Evolutionary conservation across 306 rosid genomes (phyloP).

Genomic region (Glycyrrhiza uralensis): DNA sequence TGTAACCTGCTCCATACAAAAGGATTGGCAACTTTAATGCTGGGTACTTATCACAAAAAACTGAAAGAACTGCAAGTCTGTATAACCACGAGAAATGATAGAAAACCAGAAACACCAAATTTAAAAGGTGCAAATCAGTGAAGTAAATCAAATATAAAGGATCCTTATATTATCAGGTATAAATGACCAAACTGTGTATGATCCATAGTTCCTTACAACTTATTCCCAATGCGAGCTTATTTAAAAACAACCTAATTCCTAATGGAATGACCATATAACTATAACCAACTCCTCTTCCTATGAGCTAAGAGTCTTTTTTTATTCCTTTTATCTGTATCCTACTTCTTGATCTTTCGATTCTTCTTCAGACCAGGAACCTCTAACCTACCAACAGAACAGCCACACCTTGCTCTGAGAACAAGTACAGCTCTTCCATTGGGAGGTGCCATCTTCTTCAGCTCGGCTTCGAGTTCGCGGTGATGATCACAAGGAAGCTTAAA

Average conservation of each 20-base stretch:
- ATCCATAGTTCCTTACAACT: conserved; percentile 43
- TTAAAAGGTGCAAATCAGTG: conserved; percentile 5
- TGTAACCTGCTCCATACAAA: background rate
- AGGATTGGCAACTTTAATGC: background rate
- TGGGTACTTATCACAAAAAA: background rate
- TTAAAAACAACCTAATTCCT: conserved; percentile 49
- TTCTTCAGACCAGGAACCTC: conserved; percentile 86
- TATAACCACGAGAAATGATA: conserved; percentile 15
- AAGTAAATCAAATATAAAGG: conserved; percentile 38
- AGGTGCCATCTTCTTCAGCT: conserved; percentile 95
- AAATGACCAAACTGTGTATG: conserved; percentile 52
- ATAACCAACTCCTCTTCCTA: conserved; percentile 45
- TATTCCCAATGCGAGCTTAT: conserved; percentile 56
- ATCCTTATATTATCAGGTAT: conserved; percentile 46
- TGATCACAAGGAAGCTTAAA: conserved; percentile 82
- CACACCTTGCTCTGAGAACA: conserved; percentile 79
- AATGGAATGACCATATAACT: conserved; percentile 34
- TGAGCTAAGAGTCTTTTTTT: conserved; percentile 14
- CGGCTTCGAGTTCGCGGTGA: conserved; percentile 82
- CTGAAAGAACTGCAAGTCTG: background rate
- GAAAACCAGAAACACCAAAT: conserved; percentile 28
- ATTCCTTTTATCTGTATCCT: conserved; percentile 26
- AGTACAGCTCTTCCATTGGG: conserved; percentile 85
- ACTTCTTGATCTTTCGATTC: conserved; percentile 73
- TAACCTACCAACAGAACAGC: conserved; percentile 94